A percentile compares a stretch with the other conserved stretches of the same genome.
These are phyloP conservation scores for Abortiporus biennis DNA, from an alignment of 1,284 basidiomycete species.

Conservation along the genomic window DNA sequence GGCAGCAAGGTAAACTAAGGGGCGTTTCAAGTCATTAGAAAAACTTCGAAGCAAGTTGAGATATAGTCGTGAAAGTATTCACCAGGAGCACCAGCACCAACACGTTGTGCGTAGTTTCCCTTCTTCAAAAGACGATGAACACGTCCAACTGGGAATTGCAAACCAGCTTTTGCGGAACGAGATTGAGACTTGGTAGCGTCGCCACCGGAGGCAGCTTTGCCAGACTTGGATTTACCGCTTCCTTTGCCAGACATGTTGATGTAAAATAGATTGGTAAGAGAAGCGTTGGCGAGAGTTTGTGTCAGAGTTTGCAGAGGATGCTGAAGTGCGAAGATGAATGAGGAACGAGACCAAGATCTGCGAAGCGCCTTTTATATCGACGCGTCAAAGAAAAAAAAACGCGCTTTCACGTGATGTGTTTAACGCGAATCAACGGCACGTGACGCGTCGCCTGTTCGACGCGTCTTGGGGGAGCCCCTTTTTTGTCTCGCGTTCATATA, in stretches of 20 bases:
- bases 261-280: constrained; percentile 11
- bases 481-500: not conserved
- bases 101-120: constrained; percentile 82
- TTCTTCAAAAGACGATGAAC: constrained; percentile 87
- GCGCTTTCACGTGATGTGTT: not conserved
- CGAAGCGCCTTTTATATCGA: too few species aligned
- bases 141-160: constrained; percentile 90
- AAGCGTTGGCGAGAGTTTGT: constrained; percentile 10
- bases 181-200: constrained; percentile 52
- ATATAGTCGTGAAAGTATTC: constrained; percentile 21
- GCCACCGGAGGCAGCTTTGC: constrained; percentile 47
- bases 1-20: constrained; percentile 86
- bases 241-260: constrained; percentile 50
- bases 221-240: constrained; percentile 56
- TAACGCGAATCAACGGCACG: constrained; percentile 1
- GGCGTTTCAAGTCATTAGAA: too few species aligned
- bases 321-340: constrained; percentile 1
- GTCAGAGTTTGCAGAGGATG: constrained; percentile 9
- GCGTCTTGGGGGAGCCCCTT: too few species aligned
- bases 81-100: constrained; percentile 79
- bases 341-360: too few species aligned
- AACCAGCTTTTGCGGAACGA: constrained; percentile 77
- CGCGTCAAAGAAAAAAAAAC: too few species aligned
- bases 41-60: not conserved
- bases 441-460: constrained; percentile 6